phyloP scores from a whole-genome alignment of 169 alveolate genomes.

The Plasmodium ovale region DNA sequence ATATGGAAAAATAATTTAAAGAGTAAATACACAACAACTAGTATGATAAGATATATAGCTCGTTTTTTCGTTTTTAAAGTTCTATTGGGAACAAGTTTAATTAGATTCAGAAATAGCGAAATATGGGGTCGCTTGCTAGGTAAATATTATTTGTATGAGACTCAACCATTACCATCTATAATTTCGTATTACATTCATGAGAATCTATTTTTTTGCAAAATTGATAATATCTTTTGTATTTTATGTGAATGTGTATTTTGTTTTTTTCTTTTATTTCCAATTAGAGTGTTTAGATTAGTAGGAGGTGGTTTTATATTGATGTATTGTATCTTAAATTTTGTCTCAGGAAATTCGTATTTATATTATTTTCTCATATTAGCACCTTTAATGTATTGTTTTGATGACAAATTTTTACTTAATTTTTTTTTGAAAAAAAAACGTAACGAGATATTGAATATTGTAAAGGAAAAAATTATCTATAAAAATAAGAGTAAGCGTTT shows the following conservation, averaged over 20 bases:
- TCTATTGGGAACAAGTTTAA: conserved; percentile 40
- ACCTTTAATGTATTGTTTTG: conserved; percentile 70
- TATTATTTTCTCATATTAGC: conserved; percentile 54
- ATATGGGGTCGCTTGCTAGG: conserved; percentile 54
- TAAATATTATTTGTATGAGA: conserved; percentile 51
- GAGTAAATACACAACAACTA: conserved; percentile 7
- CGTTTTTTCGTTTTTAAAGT: conserved; percentile 62
- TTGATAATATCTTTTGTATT: conserved; percentile 63
- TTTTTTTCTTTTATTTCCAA: conserved; percentile 55
- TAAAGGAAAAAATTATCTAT: conserved; percentile 9
- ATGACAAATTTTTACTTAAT: conserved; percentile 32
- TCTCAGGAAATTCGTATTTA: conserved; percentile 41
- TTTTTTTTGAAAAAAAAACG: conserved; percentile 22
- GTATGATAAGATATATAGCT: conserved; percentile 8
- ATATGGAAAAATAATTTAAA: conserved; percentile 11
- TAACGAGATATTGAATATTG: conserved; percentile 38
- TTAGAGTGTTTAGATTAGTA: conserved; percentile 36
- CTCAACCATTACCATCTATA: conserved; percentile 47
- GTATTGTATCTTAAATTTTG: conserved; percentile 39
- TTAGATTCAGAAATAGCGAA: conserved; percentile 25
- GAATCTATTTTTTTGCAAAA: not conserved
- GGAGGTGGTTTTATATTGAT: conserved; percentile 33
- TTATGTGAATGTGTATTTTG: conserved; percentile 47
- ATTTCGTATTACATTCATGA: conserved; percentile 15
- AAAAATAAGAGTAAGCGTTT: conserved; percentile 15